Conservation (phyloP, 805 yeast species). For the Pichia cabralensis region DNA sequence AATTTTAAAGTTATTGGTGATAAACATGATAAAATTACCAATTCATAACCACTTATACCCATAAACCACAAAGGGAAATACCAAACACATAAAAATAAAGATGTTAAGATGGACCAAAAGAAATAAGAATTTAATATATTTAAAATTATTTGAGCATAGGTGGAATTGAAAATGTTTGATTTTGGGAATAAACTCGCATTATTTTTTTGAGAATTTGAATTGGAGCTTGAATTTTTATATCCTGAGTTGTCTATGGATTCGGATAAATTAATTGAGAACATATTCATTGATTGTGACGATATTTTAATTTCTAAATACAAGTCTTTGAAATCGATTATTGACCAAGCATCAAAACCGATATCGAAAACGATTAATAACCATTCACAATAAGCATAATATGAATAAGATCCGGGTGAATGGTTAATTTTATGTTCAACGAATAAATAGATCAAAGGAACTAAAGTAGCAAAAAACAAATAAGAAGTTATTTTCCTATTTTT, state of each 20-base stretch:
- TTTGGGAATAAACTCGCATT: slow-evolving; percentile 14
- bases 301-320: slow-evolving; percentile 40
- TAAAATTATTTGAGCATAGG: slow-evolving; percentile 29
- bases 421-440: slow-evolving; percentile 91
- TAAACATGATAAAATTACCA: slow-evolving; percentile 44
- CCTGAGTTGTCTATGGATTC: neutral
- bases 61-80: slow-evolving; percentile 96
- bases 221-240: neutral
- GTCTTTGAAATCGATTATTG: slow-evolving; percentile 57
- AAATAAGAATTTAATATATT: slow-evolving; percentile 57
- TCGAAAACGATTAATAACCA: slow-evolving; percentile 85
- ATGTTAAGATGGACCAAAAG: slow-evolving; percentile 78
- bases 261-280: slow-evolving; percentile 14
- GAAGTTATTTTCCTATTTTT: slow-evolving; percentile 45
- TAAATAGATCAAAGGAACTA: slow-evolving; percentile 78
- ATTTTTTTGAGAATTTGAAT: neutral
- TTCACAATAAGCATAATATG: slow-evolving; percentile 88
- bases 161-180: slow-evolving; percentile 12
- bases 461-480: slow-evolving; percentile 52
- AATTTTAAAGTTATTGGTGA: slow-evolving; percentile 34
- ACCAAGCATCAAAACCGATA: slow-evolving; percentile 74
- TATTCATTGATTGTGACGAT: slow-evolving; percentile 14
- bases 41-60: slow-evolving; percentile 96
- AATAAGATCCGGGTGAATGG: slow-evolving; percentile 85
- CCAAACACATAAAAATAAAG: slow-evolving; percentile 85